A percentile compares a stretch with the other conserved stretches of the same genome.
Evolutionary conservation across 1,284 basidiomycete genomes (phyloP).

Genomic region (Ganoderma lingzhi): DNA sequence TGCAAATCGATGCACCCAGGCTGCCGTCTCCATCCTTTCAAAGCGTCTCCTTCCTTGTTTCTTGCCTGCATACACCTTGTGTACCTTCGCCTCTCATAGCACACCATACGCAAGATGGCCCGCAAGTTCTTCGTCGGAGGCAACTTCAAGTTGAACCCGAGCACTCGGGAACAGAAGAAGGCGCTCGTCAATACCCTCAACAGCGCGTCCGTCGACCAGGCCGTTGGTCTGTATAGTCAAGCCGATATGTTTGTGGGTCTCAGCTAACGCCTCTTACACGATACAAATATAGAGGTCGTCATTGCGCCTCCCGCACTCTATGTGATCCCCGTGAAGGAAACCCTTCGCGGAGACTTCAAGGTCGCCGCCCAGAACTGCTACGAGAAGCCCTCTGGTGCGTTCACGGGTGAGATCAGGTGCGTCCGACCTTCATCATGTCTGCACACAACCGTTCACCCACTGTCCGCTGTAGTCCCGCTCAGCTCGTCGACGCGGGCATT

Average conservation of each 20-base stretch:
- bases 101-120: slow-evolving; percentile 52
- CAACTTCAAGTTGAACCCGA: slow-evolving; percentile 97
- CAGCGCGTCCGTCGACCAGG: slow-evolving; percentile 76
- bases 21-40: neutral
- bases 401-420: slow-evolving; percentile 94
- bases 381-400: slow-evolving; percentile 88
- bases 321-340: slow-evolving; percentile 71
- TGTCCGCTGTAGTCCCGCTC: slow-evolving; percentile 62
- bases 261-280: neutral
- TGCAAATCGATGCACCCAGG: slow-evolving; percentile 12
- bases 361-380: slow-evolving; percentile 95
- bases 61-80: neutral
- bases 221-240: slow-evolving; percentile 64
- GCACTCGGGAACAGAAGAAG: slow-evolving; percentile 68
- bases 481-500: slow-evolving; percentile 87
- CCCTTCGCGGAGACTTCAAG: slow-evolving; percentile 70
- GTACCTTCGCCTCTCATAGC: neutral
- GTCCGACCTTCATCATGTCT: slow-evolving; percentile 25
- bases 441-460: neutral
- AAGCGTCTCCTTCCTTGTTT: neutral
- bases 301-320: slow-evolving; percentile 93
- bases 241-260: neutral
- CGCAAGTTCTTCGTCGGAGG: slow-evolving; percentile 92
- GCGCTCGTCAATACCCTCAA: slow-evolving; percentile 77
- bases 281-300: slow-evolving; percentile 76